Conservation (phyloP, 148 eudicot species). For the Amaranthus palmeri region DNA sequence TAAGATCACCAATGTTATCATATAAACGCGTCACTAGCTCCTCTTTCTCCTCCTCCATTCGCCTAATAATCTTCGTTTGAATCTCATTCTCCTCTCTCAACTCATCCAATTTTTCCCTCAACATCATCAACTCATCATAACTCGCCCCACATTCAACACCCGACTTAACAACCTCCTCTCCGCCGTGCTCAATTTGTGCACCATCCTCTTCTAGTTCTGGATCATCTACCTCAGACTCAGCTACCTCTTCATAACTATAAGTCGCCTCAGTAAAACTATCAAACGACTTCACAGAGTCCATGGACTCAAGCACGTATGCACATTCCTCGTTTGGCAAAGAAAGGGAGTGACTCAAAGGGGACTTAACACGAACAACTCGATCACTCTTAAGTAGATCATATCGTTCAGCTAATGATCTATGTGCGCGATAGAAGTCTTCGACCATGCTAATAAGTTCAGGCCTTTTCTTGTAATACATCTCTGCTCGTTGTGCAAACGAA, state of each 20-base stretch:
- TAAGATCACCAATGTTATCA: constrained; percentile 11
- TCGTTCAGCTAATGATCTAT: constrained; percentile 75
- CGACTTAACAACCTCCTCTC: constrained; percentile 17
- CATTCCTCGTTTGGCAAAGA: constrained; percentile 33
- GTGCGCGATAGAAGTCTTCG: constrained; percentile 70
- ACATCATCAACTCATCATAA: constrained; percentile 39
- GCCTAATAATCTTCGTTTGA: constrained; percentile 28
- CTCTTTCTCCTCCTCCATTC: constrained; percentile 20
- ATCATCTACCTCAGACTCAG: constrained; percentile 79
- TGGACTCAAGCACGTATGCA: constrained; percentile 28
- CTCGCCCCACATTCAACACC: constrained; percentile 9
- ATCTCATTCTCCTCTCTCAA: constrained; percentile 50
- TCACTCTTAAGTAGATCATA: constrained; percentile 66
- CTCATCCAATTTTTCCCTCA: constrained; percentile 52
- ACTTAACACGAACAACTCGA: constrained; percentile 31
- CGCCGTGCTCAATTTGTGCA: constrained; percentile 6
- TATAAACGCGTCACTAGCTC: constrained; percentile 8
- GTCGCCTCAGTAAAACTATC: constrained; percentile 51
- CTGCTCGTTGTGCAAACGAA: constrained; percentile 84
- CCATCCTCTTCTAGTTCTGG: constrained; percentile 40
- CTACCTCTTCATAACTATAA: constrained; percentile 46
- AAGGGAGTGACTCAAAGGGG: constrained; percentile 45
- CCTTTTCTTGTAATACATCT: constrained; percentile 90
- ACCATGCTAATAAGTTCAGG: constrained; percentile 74
- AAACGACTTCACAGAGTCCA: constrained; percentile 38